Conservation (phyloP, 148 eudicot species). For the Rhododendron vialii region DNA sequence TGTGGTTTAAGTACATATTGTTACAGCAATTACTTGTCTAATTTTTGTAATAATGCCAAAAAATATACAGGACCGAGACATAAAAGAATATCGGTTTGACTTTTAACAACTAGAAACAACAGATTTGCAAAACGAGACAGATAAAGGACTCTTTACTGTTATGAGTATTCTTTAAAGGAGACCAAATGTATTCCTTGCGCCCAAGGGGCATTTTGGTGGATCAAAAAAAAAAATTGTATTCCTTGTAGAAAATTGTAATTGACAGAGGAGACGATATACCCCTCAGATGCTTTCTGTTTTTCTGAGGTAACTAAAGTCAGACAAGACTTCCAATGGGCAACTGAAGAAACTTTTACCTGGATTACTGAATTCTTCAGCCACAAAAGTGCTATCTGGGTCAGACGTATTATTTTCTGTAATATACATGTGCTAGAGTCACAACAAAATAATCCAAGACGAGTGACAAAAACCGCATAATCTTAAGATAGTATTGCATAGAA, state of each 20-base stretch:
- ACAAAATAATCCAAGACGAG: background rate
- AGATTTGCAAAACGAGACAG: background rate
- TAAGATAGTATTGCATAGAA: background rate
- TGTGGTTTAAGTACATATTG: background rate
- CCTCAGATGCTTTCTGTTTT: background rate
- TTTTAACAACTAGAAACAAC: background rate
- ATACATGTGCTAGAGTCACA: conserved; percentile 16
- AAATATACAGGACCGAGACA: background rate
- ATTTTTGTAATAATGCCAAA: background rate
- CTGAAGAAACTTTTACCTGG: conserved; percentile 40
- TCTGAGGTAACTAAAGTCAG: background rate
- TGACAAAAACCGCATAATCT: conserved; percentile 1
- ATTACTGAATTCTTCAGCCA: conserved; percentile 46
- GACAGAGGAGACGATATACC: background rate
- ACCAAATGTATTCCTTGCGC: background rate
- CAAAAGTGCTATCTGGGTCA: conserved; percentile 52
- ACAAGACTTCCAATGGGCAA: background rate
- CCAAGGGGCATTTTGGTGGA: no score
- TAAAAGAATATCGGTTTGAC: background rate
- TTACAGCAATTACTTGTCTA: background rate
- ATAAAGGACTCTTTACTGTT: background rate
- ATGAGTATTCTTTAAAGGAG: background rate
- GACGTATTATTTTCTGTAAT: conserved; percentile 68
- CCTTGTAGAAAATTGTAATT: background rate
- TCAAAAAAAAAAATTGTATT: background rate